phyloP scores from a whole-genome alignment of 495 filamentous ascomycete genomes.

The Aspergillus ellipticus region DNA sequence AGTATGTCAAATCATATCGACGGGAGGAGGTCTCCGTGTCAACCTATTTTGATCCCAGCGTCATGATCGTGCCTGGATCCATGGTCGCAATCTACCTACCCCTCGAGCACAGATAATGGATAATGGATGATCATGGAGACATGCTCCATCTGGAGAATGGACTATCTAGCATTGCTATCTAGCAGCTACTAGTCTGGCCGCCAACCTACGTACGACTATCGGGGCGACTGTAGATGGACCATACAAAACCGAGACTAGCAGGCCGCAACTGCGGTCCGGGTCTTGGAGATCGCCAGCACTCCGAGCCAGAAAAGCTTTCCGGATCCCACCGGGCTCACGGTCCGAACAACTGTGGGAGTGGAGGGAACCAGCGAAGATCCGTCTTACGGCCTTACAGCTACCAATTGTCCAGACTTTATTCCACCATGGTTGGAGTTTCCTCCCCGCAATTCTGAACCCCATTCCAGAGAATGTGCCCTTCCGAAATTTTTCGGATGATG shows the following conservation, averaged over 20 bases:
- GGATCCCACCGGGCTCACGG: not conserved
- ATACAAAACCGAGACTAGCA: not conserved
- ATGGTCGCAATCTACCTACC: not conserved
- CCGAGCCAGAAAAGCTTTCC: constrained; percentile 4
- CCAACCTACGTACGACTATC: no score
- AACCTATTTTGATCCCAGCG: constrained; percentile 1
- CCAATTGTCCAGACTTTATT: constrained; percentile 3
- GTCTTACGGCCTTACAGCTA: not conserved
- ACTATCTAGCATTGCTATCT: not conserved
- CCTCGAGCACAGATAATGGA: not conserved
- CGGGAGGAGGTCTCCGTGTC: no score
- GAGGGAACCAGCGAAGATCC: not conserved
- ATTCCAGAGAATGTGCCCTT: no score
- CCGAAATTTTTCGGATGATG: no score
- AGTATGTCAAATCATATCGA: not conserved
- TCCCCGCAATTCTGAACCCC: not conserved
- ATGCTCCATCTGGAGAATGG: not conserved
- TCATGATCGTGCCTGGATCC: not conserved
- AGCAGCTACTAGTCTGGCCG: no score
- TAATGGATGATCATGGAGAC: not conserved
- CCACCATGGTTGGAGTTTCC: not conserved
- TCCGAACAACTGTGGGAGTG: not conserved
- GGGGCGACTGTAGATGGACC: not conserved
- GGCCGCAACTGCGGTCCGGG: not conserved
- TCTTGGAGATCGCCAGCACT: constrained; percentile 6